Percentiles rank a stretch among this genome's conserved stretches.
These are phyloP conservation scores for Xylariaceae sp. DNA, from an alignment of 2,329 filamentous ascomycete species.

Conservation along the genomic window DNA sequence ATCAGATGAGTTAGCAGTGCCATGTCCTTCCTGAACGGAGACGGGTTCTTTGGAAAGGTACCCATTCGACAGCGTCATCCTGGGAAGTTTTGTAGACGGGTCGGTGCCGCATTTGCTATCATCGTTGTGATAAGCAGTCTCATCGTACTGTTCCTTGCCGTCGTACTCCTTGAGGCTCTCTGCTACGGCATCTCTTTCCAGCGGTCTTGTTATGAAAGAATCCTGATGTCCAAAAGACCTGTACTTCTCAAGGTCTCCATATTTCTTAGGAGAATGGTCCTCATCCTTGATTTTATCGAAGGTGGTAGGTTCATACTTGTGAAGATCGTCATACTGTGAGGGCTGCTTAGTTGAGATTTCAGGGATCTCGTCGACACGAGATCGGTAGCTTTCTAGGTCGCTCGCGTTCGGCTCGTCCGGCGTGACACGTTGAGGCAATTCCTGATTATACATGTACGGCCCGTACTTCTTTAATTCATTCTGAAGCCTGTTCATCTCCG, in stretches of 20 bases:
- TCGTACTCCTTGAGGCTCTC: conserved; percentile 38
- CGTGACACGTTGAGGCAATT: conserved; percentile 15
- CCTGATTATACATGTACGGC: conserved; percentile 35
- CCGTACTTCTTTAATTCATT: conserved; percentile 37
- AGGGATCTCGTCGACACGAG: conserved; percentile 1
- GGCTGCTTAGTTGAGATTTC: conserved; percentile 11
- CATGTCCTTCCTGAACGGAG: background rate
- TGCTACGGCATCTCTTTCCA: conserved; percentile 32
- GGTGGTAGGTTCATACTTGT: conserved; percentile 32
- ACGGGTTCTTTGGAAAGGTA: no score
- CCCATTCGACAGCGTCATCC: conserved; percentile 17
- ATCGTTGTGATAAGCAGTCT: background rate
- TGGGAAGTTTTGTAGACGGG: conserved; percentile 13
- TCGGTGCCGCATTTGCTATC: background rate
- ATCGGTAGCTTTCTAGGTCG: conserved; percentile 41
- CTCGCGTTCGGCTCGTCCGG: conserved; percentile 29
- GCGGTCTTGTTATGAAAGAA: conserved; percentile 29
- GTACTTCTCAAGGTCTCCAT: conserved; percentile 40
- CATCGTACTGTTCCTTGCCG: conserved; percentile 25
- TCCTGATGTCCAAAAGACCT: conserved; percentile 35
- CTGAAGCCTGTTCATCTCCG: conserved; percentile 25
- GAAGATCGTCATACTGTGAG: conserved; percentile 36
- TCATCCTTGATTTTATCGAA: conserved; percentile 26
- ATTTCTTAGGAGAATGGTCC: conserved; percentile 30
- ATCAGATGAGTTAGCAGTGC: background rate